A percentile compares a stretch with the other conserved stretches of the same genome.
These are phyloP conservation scores for Colletotrichum sp. DNA, from an alignment of 2,329 filamentous ascomycete genomes.

Conservation along the genomic window DNA sequence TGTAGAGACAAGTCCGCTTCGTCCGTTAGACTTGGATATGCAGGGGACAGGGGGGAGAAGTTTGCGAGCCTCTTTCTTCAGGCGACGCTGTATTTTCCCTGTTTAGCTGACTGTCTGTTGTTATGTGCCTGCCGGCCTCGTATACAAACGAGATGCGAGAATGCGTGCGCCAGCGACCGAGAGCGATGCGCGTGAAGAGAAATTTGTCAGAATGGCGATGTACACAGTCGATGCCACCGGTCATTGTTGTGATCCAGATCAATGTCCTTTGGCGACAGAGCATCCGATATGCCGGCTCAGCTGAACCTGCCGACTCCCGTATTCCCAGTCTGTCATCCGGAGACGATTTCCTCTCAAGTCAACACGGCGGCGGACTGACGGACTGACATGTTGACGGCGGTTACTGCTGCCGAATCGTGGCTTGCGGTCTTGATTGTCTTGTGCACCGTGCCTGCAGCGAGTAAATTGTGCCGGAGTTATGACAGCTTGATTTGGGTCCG, in stretches of 20 bases:
- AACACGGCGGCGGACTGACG: neutral
- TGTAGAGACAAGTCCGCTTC: neutral
- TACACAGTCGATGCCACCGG: neutral
- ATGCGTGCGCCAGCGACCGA: neutral
- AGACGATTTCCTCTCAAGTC: neutral
- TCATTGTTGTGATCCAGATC: neutral
- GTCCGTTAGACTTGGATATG: neutral
- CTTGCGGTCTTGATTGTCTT: neutral
- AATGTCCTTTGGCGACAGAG: neutral
- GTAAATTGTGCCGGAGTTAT: neutral
- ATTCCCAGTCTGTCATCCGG: neutral
- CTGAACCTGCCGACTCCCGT: conserved; percentile 1
- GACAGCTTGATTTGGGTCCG: neutral
- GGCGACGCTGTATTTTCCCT: neutral
- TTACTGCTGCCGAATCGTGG: neutral
- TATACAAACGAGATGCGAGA: neutral
- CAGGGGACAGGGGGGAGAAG: neutral
- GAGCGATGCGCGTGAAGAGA: neutral
- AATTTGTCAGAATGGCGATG: neutral
- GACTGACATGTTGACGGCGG: neutral
- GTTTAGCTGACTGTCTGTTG: neutral
- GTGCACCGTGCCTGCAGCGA: neutral
- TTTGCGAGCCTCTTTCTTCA: neutral
- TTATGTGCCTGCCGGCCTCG: neutral
- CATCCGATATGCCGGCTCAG: neutral